Evolutionary conservation across 78 protist species (phyloP), one percentile per base, ranked within the genome.

Genomic region (Reticulomyxa filosa): DNA sequence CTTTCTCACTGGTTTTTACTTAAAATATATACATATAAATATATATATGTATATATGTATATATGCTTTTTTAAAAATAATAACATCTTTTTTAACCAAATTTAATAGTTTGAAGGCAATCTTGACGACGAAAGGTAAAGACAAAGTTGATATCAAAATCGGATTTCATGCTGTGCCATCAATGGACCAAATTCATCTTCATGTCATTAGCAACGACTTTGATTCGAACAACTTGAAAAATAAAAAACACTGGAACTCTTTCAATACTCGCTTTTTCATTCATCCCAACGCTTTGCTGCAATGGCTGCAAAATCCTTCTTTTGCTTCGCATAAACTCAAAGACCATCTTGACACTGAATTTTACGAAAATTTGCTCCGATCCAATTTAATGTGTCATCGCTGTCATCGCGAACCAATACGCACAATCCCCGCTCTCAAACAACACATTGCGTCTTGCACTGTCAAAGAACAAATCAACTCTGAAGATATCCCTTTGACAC

Each of bases 211-310:
- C 7, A 57, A 39, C 1, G 90, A 84, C 46, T 73, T 72, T 38
- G 63, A 65, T 48, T 51, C 87, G 4, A 63, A 4, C 5, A 0
- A 37, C 5, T 53, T 84, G 42, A 84, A 84, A 69, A 74, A 20
- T 34, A 78, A 75, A 39, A 72, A 78, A 70, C 90, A 84, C 57
- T 84, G 78, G 79, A 65, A 69, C 36, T 78, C 85, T 33, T 84
- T 84, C 72, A 67, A 81, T 2, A 74, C 81, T 13, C 59, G 27
- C 8, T 84, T 75, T 42, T 72, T 78, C 46, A 35, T 84, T 8
- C 66, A 5, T 10, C 66, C 42, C 27, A 33, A 0, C 17, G 17
- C 0, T 2, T 3, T n/a, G 27, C 17, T 4, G 11, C 1, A 23
- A 29, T 0, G 10, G 64, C 52, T 0, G 48, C 48, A 42, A 13